A percentile compares a stretch with the other conserved stretches of the same genome.
Evolutionary conservation across 1,139 yeast species (phyloP).

Genomic region (Nakaseomyces delphensis): DNA sequence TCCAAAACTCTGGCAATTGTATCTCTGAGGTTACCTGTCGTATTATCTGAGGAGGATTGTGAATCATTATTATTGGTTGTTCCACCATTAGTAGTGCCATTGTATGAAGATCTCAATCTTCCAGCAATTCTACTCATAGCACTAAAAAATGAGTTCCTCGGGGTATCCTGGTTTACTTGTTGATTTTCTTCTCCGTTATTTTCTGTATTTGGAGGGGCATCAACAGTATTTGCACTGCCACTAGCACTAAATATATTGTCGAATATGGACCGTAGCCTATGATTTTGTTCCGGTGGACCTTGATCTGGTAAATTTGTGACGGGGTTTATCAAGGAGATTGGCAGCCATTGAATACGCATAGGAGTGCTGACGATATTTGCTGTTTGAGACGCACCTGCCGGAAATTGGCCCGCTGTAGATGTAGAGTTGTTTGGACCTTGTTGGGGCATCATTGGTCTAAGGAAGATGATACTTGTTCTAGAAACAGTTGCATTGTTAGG

Average conservation of each 20-base stretch:
- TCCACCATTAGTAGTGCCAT: slow-evolving; percentile 4
- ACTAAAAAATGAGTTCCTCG: slow-evolving; percentile 2
- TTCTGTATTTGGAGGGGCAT: neutral
- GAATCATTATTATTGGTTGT: neutral
- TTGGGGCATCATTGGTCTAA: slow-evolving; percentile 12
- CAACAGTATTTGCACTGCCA: slow-evolving; percentile 5
- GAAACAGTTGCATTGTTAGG: slow-evolving; percentile 12
- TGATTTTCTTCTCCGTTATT: neutral
- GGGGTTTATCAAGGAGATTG: slow-evolving; percentile 1
- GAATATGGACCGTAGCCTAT: slow-evolving; percentile 14
- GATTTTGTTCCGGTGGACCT: slow-evolving; percentile 11
- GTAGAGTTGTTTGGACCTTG: slow-evolving; percentile 1
- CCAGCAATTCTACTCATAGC: slow-evolving; percentile 6
- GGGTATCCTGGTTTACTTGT: neutral
- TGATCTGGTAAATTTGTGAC: neutral
- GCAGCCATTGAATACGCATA: slow-evolving; percentile 6
- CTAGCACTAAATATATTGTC: slow-evolving; percentile 15
- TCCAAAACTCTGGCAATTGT: neutral
- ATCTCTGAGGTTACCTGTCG: neutral
- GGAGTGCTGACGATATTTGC: neutral
- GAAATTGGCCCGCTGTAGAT: neutral
- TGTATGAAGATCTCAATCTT: slow-evolving; percentile 1
- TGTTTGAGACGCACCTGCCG: neutral
- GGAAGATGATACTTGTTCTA: slow-evolving; percentile 13
- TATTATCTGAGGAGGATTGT: neutral